phyloP scores from a whole-genome alignment of 2,329 filamentous ascomycete species.

The Aspergillus floridensis region DNA sequence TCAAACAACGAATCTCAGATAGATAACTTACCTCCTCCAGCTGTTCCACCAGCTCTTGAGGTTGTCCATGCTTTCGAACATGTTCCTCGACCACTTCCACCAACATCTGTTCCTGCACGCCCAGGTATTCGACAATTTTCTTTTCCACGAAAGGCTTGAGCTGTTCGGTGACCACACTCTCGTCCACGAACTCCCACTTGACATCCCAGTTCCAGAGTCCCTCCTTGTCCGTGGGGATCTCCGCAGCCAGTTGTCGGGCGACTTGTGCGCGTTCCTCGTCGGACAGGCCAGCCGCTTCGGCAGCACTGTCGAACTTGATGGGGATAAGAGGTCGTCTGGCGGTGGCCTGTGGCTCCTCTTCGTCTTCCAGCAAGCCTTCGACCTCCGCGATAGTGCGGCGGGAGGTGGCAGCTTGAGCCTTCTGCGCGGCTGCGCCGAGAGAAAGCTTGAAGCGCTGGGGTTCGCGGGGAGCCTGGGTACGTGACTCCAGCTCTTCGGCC shows the following conservation, averaged over 20 bases:
- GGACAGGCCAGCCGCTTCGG: slow-evolving; percentile 66
- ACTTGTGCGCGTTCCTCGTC: slow-evolving; percentile 86
- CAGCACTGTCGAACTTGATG: slow-evolving; percentile 73
- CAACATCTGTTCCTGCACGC: slow-evolving; percentile 92
- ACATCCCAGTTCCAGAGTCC: slow-evolving; percentile 91
- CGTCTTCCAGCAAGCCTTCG: slow-evolving; percentile 90
- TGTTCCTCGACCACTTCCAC: slow-evolving; percentile 91
- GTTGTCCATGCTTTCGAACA: slow-evolving; percentile 69
- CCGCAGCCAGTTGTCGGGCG: slow-evolving; percentile 75
- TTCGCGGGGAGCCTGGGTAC: slow-evolving; percentile 44
- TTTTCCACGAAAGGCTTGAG: slow-evolving; percentile 94
- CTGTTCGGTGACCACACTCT: slow-evolving; percentile 76
- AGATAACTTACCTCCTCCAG: slow-evolving; percentile 67
- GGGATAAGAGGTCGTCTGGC: slow-evolving; percentile 75
- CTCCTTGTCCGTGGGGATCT: slow-evolving; percentile 83
- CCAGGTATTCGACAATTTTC: slow-evolving; percentile 95
- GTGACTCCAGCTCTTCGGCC: slow-evolving; percentile 67
- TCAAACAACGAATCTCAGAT: neutral
- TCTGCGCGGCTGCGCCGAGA: slow-evolving; percentile 83
- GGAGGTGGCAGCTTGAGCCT: slow-evolving; percentile 56
- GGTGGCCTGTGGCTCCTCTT: slow-evolving; percentile 72
- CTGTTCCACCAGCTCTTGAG: slow-evolving; percentile 79
- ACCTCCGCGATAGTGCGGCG: slow-evolving; percentile 88
- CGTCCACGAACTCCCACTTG: slow-evolving; percentile 88
- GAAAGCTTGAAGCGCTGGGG: slow-evolving; percentile 89